phyloP scores from a whole-genome alignment of 78 protist species.

The Mastigamoeba balamuthi region DNA sequence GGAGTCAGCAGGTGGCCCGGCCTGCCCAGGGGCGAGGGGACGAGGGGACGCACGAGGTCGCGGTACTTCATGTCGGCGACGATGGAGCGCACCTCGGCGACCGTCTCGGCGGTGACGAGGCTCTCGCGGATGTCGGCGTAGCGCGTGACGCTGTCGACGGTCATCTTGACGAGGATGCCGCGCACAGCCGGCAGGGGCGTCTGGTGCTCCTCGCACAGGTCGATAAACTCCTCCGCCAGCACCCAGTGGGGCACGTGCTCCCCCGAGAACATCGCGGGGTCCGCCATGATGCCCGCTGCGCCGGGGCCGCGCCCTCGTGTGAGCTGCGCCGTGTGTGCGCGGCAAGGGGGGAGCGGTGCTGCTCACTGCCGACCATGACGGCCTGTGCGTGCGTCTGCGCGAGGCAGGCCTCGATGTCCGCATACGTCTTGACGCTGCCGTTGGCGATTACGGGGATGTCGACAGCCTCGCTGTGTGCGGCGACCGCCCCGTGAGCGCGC shows the following conservation, averaged over 20 bases:
- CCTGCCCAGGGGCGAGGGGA: too few species aligned
- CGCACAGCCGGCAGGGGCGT: not conserved
- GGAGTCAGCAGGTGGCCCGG: too few species aligned
- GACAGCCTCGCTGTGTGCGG: constrained; percentile 1
- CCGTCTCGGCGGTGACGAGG: too few species aligned
- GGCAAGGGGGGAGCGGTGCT: not conserved
- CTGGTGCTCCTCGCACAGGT: not conserved
- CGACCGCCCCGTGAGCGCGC: constrained; percentile 25
- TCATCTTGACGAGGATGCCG: constrained; percentile 19
- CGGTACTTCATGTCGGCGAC: too few species aligned
- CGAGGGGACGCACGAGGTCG: too few species aligned
- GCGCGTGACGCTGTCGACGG: too few species aligned
- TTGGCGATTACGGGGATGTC: constrained; percentile 62
- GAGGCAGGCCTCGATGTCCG: constrained; percentile 29
- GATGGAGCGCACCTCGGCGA: too few species aligned
- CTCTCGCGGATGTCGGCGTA: too few species aligned
- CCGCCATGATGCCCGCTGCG: not conserved
- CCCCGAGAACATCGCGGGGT: constrained; percentile 39
- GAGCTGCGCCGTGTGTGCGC: not conserved
- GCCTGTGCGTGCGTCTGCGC: constrained; percentile 40
- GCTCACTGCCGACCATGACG: constrained; percentile 49
- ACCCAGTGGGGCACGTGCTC: not conserved
- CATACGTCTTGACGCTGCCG: constrained; percentile 29
- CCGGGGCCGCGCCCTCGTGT: not conserved
- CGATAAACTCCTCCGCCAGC: constrained; percentile 19